phyloP scores from a whole-genome alignment of 768 basidiomycete species.

The Neoboletus brunneissimus region DNA sequence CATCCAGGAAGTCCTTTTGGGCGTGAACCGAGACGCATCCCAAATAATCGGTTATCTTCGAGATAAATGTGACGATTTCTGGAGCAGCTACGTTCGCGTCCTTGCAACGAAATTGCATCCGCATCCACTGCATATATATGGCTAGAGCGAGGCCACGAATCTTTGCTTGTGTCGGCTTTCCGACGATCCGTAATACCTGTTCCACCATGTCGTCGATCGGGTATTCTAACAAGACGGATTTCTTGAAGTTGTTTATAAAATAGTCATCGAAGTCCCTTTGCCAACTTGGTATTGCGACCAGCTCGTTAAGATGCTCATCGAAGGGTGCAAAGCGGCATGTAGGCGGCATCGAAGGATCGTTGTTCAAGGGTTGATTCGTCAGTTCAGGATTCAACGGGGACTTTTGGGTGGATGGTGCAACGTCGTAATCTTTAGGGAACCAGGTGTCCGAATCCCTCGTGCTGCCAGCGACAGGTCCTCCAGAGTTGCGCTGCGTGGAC shows the following conservation, averaged over 20 bases:
- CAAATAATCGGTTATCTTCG: slow-evolving; percentile 4
- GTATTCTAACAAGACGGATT: slow-evolving; percentile 3
- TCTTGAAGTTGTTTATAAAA: slow-evolving; percentile 12
- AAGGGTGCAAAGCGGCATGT: slow-evolving; percentile 9
- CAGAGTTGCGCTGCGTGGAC: background rate
- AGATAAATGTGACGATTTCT: slow-evolving; percentile 8
- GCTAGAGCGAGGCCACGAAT: slow-evolving; percentile 9
- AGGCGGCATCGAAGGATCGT: background rate
- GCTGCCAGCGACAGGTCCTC: background rate
- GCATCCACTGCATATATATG: slow-evolving; percentile 15
- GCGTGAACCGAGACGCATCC: slow-evolving; percentile 5
- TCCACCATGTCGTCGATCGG: slow-evolving; percentile 9
- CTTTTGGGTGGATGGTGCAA: background rate
- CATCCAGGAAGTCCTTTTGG: slow-evolving; percentile 9
- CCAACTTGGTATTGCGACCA: slow-evolving; percentile 4
- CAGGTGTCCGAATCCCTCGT: background rate
- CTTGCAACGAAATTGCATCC: slow-evolving; percentile 10
- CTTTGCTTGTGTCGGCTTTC: slow-evolving; percentile 9
- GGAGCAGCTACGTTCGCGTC: slow-evolving; percentile 6
- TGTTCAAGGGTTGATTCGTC: background rate
- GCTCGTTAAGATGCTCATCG: slow-evolving; percentile 3
- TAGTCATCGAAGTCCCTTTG: slow-evolving; percentile 15
- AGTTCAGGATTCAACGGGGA: background rate
- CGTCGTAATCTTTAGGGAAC: background rate
- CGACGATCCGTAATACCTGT: slow-evolving; percentile 9